Evolutionary conservation across 2,329 filamentous ascomycete genomes (phyloP).

Genomic region (Blumeriella jaapii): DNA sequence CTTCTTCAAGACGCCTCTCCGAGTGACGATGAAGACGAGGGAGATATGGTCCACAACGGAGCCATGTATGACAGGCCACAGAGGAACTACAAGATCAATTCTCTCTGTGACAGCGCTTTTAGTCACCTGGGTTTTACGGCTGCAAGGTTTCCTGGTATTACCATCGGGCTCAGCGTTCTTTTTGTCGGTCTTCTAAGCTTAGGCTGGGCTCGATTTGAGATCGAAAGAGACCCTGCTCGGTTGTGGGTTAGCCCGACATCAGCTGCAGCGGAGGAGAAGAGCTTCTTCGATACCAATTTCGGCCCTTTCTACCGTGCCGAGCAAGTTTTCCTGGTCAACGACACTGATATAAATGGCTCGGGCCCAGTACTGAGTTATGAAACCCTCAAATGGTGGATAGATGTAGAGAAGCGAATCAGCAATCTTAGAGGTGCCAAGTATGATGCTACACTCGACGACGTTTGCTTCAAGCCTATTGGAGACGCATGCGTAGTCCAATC

Average conservation of each 20-base stretch:
- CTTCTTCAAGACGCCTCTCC: conserved; percentile 73
- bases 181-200: conserved; percentile 69
- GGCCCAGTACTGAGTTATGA: conserved; percentile 80
- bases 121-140: conserved; percentile 68
- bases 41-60: conserved; percentile 64
- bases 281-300: conserved; percentile 86
- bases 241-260: conserved; percentile 97
- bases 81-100: conserved; percentile 73
- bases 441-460: conserved; percentile 62
- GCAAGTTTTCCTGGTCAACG: conserved; percentile 88
- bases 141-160: conserved; percentile 73
- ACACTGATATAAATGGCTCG: conserved; percentile 50
- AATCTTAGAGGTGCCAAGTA: conserved; percentile 58
- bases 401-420: conserved; percentile 67
- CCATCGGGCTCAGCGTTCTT: conserved; percentile 65
- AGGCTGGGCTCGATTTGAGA: conserved; percentile 79
- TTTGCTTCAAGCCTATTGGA: conserved; percentile 90
- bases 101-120: conserved; percentile 69
- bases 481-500: conserved; percentile 88
- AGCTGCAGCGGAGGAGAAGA: conserved; percentile 80
- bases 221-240: conserved; percentile 81
- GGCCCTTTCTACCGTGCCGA: conserved; percentile 93
- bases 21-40: conserved; percentile 91
- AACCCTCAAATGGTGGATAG: conserved; percentile 87
- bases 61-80: conserved; percentile 71